A percentile compares a stretch with the other conserved stretches of the same genome.
phyloP scores from a whole-genome alignment of 805 yeast genomes.

The Metschnikowia gruessii region DNA sequence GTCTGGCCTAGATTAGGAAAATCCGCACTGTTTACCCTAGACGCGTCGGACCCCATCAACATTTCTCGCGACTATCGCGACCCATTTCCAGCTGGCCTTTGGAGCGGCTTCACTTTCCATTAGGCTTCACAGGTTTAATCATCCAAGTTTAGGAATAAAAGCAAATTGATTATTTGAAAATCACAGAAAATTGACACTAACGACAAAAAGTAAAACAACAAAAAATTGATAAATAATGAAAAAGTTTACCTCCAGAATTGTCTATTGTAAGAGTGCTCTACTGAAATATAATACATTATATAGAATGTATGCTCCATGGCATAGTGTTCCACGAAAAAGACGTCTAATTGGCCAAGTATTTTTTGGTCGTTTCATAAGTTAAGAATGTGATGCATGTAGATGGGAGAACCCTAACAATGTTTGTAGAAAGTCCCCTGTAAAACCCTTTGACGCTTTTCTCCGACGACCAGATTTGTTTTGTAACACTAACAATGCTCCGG shows the following conservation, averaged over 20 bases:
- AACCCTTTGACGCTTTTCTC: conserved; percentile 64
- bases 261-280: too few relatives aligned
- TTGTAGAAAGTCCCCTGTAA: conserved; percentile 80
- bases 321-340: too few relatives aligned
- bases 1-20: not conserved
- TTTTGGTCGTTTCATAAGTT: conserved; percentile 61
- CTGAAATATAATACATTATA: too few relatives aligned
- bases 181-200: too few relatives aligned
- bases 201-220: too few relatives aligned
- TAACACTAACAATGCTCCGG: conserved; percentile 31
- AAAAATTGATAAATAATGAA: too few relatives aligned
- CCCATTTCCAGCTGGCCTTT: not conserved
- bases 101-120: not conserved
- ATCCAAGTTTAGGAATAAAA: too few relatives aligned
- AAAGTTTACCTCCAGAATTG: too few relatives aligned
- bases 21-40: conserved; percentile 2
- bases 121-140: too few relatives aligned
- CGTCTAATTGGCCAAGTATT: conserved; percentile 9
- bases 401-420: conserved; percentile 79
- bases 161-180: too few relatives aligned
- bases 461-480: conserved; percentile 36
- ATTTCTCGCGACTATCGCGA: not conserved
- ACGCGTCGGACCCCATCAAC: conserved; percentile 3
- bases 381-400: conserved; percentile 89
- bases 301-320: too few relatives aligned